Evolutionary conservation across 495 filamentous ascomycete species (phyloP).

Genomic region (Lasiosphaeria hispida): DNA sequence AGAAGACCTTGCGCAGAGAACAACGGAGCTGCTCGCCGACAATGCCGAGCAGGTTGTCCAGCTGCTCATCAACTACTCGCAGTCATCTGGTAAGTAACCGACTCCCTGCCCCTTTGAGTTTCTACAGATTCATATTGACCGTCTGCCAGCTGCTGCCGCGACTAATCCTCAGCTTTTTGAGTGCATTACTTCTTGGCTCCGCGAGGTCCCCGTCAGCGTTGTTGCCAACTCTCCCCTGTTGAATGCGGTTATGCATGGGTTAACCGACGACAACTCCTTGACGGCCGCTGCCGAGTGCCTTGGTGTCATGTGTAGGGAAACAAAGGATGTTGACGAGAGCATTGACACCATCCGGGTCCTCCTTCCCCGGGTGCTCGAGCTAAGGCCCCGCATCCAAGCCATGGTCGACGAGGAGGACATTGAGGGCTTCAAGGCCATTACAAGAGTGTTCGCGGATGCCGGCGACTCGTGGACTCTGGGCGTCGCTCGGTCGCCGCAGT

Average conservation of each 20-base stretch:
- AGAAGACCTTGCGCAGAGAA: conserved; percentile 81
- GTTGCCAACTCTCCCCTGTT: conserved; percentile 85
- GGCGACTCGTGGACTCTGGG: conserved; percentile 92
- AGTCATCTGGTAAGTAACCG: conserved; percentile 72
- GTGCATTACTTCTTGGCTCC: conserved; percentile 94
- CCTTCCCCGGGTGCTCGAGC: conserved; percentile 76
- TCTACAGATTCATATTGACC: not conserved
- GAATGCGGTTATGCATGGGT: conserved; percentile 71
- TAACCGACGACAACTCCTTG: conserved; percentile 73
- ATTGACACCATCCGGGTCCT: conserved; percentile 75
- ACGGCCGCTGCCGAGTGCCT: conserved; percentile 91
- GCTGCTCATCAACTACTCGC: conserved; percentile 82
- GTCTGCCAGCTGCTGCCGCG: conserved; percentile 56
- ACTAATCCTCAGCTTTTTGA: conserved; percentile 88
- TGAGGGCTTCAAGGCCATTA: conserved; percentile 86
- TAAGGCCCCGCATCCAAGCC: conserved; percentile 74
- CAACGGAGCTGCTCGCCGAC: conserved; percentile 80
- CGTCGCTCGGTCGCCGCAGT: conserved; percentile 74
- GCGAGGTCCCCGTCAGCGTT: conserved; percentile 79
- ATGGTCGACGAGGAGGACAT: conserved; percentile 76
- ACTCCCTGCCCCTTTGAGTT: not conserved
- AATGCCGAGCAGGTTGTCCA: conserved; percentile 84
- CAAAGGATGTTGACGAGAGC: conserved; percentile 86
- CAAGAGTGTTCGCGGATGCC: conserved; percentile 86
- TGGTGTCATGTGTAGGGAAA: conserved; percentile 87